Evolutionary conservation across 768 basidiomycete genomes (phyloP).

Genomic region (Suillus bovinus): DNA sequence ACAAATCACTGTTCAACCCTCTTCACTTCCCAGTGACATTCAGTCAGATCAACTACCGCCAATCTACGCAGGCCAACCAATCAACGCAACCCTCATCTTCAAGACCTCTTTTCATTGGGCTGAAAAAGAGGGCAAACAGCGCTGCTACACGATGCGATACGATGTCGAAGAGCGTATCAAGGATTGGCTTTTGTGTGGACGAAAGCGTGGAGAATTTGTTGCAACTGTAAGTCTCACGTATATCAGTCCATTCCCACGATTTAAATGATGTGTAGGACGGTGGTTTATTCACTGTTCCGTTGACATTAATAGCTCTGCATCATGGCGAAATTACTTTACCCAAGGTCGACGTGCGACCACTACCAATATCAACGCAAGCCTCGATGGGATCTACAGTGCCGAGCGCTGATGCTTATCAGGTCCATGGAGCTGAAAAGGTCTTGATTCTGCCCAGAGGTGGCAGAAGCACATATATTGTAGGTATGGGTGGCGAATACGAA

Average conservation of each 20-base stretch:
- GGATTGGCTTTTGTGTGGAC: constrained; percentile 90
- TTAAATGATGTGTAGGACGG: constrained; percentile 50
- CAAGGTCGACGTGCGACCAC: constrained; percentile 62
- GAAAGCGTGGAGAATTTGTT: constrained; percentile 80
- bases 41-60: constrained; percentile 33
- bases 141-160: constrained; percentile 64
- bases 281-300: constrained; percentile 52
- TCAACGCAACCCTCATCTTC: constrained; percentile 67
- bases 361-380: constrained; percentile 50
- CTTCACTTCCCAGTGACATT: constrained; percentile 40
- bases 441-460: constrained; percentile 82
- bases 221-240: constrained; percentile 54
- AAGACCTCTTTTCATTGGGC: constrained; percentile 81
- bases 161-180: constrained; percentile 79
- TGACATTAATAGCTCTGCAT: constrained; percentile 85
- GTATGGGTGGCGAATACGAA: constrained; percentile 52
- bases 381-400: constrained; percentile 63
- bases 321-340: constrained; percentile 82
- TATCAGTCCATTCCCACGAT: constrained; percentile 3
- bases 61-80: constrained; percentile 86
- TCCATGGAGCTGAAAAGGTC: constrained; percentile 80
- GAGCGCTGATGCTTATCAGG: constrained; percentile 77
- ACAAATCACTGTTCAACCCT: constrained; percentile 47
- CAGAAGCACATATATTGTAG: constrained; percentile 77
- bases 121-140: constrained; percentile 40